Evolutionary conservation across 2,329 filamentous ascomycete species (phyloP).

Genomic region (Penicillium brevicompactum): DNA sequence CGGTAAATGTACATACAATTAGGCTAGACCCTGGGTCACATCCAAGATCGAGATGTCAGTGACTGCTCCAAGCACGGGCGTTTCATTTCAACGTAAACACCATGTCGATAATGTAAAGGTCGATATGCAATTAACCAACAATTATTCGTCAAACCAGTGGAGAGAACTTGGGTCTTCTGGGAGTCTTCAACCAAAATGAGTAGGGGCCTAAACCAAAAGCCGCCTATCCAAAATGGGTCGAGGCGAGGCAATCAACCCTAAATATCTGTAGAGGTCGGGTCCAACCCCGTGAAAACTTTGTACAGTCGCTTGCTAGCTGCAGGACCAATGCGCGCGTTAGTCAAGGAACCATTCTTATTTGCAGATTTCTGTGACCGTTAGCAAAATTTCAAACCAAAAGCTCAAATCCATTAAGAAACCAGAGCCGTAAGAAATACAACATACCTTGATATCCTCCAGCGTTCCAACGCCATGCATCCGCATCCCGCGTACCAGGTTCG

Average conservation of each 20-base stretch:
- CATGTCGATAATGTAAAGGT: too few species aligned
- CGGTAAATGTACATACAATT: too few species aligned
- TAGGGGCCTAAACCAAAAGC: neutral
- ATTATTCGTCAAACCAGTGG: neutral
- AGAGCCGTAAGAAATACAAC: neutral
- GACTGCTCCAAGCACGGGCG: too few species aligned
- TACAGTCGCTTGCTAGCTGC: conserved; percentile 50
- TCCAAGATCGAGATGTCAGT: too few species aligned
- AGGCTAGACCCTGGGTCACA: too few species aligned
- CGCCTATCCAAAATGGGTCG: neutral
- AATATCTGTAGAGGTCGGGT: conserved; percentile 48
- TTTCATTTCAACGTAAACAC: too few species aligned
- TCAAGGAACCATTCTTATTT: conserved; percentile 49
- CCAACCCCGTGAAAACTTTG: conserved; percentile 52
- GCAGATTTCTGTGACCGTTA: conserved; percentile 44
- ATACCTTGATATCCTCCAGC: conserved; percentile 61
- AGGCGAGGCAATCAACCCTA: conserved; percentile 19
- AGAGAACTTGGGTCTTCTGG: neutral
- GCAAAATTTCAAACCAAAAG: neutral
- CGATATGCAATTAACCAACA: too few species aligned
- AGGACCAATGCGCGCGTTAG: conserved; percentile 50
- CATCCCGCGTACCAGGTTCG: conserved; percentile 61
- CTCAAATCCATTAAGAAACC: neutral
- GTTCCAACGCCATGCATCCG: conserved; percentile 60
- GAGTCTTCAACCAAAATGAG: neutral